Evolutionary conservation across 495 filamentous ascomycete genomes (phyloP).

Genomic region (Collariella sp.): DNA sequence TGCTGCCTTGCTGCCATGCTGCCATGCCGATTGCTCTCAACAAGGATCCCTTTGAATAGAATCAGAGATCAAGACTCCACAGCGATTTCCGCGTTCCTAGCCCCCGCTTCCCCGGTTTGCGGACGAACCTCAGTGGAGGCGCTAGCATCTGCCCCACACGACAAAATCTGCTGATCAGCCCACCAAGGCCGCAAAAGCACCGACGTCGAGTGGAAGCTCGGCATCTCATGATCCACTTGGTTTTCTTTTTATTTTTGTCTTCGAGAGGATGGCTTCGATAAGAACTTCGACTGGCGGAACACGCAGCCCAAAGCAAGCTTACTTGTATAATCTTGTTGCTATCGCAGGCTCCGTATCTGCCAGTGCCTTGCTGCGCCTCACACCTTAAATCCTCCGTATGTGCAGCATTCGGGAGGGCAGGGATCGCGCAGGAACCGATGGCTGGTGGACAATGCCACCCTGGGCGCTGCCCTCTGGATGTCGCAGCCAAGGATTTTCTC

Average conservation of each 20-base stretch:
- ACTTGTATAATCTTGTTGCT: neutral
- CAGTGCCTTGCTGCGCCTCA: conserved; percentile 18
- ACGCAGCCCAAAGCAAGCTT: neutral
- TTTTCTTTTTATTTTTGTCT: neutral
- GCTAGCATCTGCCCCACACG: no score
- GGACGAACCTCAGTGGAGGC: neutral
- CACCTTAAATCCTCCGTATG: conserved; percentile 23
- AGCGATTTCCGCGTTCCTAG: neutral
- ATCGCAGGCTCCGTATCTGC: neutral
- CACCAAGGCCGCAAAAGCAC: neutral
- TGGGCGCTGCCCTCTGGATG: neutral
- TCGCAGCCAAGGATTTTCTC: conserved; percentile 6
- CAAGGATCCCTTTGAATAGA: neutral
- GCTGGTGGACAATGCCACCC: neutral
- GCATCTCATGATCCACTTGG: neutral
- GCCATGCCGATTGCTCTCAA: no score
- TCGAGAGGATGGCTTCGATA: neutral
- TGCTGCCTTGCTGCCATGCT: no score
- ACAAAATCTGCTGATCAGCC: neutral
- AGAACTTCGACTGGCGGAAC: neutral
- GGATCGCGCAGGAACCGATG: neutral
- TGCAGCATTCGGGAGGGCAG: neutral
- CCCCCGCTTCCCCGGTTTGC: conserved; percentile 18
- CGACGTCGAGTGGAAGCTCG: neutral
- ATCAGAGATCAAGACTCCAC: conserved; percentile 3